Evolutionary conservation across 768 basidiomycete species (phyloP).

Genomic region (Leccinum subgranulosum): DNA sequence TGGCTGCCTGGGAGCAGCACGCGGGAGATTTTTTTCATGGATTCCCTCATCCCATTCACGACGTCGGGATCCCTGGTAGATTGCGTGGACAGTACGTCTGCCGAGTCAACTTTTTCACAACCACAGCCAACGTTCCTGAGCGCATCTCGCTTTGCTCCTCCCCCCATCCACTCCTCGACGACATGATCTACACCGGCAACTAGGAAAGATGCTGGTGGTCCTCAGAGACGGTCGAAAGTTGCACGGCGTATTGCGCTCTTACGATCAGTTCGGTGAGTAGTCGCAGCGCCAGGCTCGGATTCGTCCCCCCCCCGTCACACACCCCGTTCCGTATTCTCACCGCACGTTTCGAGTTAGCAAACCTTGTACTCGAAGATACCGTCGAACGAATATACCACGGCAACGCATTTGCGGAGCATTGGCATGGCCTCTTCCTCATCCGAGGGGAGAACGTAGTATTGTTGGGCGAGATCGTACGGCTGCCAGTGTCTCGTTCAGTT

Average conservation of each 20-base stretch:
- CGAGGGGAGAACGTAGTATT: slow-evolving; percentile 98
- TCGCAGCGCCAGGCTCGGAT: not conserved
- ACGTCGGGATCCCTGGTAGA: slow-evolving; percentile 98
- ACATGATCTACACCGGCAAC: slow-evolving; percentile 16
- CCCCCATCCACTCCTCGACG: not conserved
- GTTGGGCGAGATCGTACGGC: slow-evolving; percentile 90
- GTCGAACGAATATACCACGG: slow-evolving; percentile 93
- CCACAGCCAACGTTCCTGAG: slow-evolving; percentile 45
- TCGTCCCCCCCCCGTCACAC: not conserved
- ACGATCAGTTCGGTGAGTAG: slow-evolving; percentile 94
- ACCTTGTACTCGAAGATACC: slow-evolving; percentile 94
- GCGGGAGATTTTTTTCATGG: slow-evolving; percentile 51
- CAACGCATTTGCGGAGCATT: slow-evolving; percentile 82
- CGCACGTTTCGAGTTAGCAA: slow-evolving; percentile 53
- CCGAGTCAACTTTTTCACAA: slow-evolving; percentile 39
- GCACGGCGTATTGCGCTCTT: slow-evolving; percentile 92
- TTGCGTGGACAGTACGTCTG: slow-evolving; percentile 99
- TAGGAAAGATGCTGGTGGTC: slow-evolving; percentile 98
- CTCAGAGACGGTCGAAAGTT: slow-evolving; percentile 95
- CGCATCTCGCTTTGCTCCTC: slow-evolving; percentile 29
- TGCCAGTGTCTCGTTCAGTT: slow-evolving; percentile 1
- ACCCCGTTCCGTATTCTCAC: not conserved
- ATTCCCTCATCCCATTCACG: slow-evolving; percentile 96
- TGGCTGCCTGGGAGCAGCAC: slow-evolving; percentile 37
- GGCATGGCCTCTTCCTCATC: slow-evolving; percentile 88